These are phyloP conservation scores for Pyrenochaeta sp. DNA, from an alignment of 2,329 filamentous ascomycete species.

Conservation along the genomic window DNA sequence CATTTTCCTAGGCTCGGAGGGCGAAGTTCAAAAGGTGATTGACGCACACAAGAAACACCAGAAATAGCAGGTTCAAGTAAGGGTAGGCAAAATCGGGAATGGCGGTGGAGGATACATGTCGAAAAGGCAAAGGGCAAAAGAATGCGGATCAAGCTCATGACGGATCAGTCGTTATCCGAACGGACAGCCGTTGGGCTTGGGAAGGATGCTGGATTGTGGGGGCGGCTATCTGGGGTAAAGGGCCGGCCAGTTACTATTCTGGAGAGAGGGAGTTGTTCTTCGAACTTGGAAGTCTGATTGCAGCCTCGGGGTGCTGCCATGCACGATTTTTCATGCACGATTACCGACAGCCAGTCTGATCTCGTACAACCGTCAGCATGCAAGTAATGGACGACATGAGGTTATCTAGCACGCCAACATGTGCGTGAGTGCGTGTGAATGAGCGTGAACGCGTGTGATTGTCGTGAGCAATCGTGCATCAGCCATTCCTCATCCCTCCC, in stretches of 20 bases:
- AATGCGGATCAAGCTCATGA: too few species aligned
- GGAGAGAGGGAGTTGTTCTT: too few species aligned
- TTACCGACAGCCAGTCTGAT: conserved; percentile 1
- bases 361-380: neutral
- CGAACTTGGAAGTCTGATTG: too few species aligned
- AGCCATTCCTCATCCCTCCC: neutral
- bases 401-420: too few species aligned
- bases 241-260: conserved; percentile 1
- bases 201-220: too few species aligned
- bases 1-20: conserved; percentile 93
- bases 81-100: too few species aligned
- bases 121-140: too few species aligned
- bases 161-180: too few species aligned
- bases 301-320: too few species aligned
- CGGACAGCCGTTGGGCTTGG: too few species aligned
- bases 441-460: neutral
- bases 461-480: neutral
- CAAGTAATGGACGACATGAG: neutral
- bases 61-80: conserved; percentile 27
- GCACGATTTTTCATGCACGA: conserved; percentile 3
- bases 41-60: conserved; percentile 71
- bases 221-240: too few species aligned
- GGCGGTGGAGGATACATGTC: neutral
- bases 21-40: conserved; percentile 97
- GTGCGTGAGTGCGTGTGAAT: neutral